These are phyloP conservation scores for Vaccinium vitisidaea DNA, from an alignment of 148 eudicot species.

Conservation along the genomic window DNA sequence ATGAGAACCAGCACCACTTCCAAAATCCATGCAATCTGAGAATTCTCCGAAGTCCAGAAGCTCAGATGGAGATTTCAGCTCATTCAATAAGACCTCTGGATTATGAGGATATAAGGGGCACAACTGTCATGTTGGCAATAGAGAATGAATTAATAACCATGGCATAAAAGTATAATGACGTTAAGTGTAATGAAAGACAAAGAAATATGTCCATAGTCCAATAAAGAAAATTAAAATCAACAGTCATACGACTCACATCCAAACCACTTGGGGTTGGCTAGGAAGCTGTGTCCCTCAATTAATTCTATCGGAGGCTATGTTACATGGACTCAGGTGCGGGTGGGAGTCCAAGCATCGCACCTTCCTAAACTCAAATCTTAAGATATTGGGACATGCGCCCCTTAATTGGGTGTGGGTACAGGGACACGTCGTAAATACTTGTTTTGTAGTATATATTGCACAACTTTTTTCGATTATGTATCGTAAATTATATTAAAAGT, in stretches of 20 bases:
- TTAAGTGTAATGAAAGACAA: background rate
- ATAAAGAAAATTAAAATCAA: background rate
- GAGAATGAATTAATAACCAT: conserved; percentile 5
- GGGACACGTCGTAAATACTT: too few species aligned
- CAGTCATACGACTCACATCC: background rate
- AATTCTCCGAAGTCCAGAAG: conserved; percentile 95
- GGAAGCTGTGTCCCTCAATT: background rate
- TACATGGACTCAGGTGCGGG: too few species aligned
- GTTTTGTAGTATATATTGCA: too few species aligned
- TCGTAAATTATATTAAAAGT: too few species aligned
- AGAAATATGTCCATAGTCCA: background rate
- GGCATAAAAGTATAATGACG: background rate
- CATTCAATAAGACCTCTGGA: conserved; percentile 92
- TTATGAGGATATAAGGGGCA: conserved; percentile 98
- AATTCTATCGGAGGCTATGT: background rate
- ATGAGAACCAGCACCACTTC: conserved; percentile 76
- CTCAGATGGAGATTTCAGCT: conserved; percentile 93
- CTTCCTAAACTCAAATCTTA: too few species aligned
- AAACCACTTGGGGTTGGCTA: background rate
- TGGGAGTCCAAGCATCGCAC: too few species aligned
- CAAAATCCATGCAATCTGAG: conserved; percentile 94
- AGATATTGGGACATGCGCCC: too few species aligned
- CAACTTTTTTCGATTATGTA: too few species aligned
- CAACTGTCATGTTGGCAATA: conserved; percentile 47
- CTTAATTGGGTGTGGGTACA: too few species aligned